A percentile compares a stretch with the other conserved stretches of the same genome.
Evolutionary conservation across 495 filamentous ascomycete genomes (phyloP).

Genomic region (Annulohypoxylon bovei): DNA sequence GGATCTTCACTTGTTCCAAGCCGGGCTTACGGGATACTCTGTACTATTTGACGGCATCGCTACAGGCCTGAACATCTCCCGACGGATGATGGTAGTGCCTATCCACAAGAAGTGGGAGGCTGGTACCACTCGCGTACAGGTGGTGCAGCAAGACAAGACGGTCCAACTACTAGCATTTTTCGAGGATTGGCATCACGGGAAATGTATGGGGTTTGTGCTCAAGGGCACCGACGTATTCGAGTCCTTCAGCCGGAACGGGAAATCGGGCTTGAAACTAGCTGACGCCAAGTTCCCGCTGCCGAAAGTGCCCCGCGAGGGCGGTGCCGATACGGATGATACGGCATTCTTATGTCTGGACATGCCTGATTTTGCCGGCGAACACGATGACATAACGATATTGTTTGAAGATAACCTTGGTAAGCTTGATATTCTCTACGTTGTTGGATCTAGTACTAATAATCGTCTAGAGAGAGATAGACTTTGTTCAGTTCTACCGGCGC

Average conservation of each 20-base stretch:
- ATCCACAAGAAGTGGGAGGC: constrained; percentile 93
- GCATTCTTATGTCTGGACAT: constrained; percentile 84
- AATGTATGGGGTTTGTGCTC: constrained; percentile 86
- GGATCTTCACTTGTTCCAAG: constrained; percentile 81
- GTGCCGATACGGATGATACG: constrained; percentile 56
- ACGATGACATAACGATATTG: constrained; percentile 85
- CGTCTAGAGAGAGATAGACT: constrained; percentile 57
- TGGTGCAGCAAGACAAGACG: constrained; percentile 76
- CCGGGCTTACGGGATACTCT: constrained; percentile 77
- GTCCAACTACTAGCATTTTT: constrained; percentile 85
- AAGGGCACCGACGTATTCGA: constrained; percentile 85
- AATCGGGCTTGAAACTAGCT: constrained; percentile 75
- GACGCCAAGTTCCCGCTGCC: constrained; percentile 92
- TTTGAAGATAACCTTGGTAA: constrained; percentile 84
- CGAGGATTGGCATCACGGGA: constrained; percentile 80
- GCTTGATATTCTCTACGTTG: constrained; percentile 43
- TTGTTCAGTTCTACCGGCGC: constrained; percentile 55
- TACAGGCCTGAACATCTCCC: constrained; percentile 78
- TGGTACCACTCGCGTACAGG: constrained; percentile 74
- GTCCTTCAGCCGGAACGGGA: constrained; percentile 70
- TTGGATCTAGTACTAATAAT: constrained; percentile 36
- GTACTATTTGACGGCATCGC: constrained; percentile 81
- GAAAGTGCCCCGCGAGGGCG: constrained; percentile 62
- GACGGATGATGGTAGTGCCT: constrained; percentile 86
- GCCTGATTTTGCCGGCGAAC: constrained; percentile 87